Conservation (phyloP, 495 filamentous ascomycete species). For the Podospora anserina region DNA sequence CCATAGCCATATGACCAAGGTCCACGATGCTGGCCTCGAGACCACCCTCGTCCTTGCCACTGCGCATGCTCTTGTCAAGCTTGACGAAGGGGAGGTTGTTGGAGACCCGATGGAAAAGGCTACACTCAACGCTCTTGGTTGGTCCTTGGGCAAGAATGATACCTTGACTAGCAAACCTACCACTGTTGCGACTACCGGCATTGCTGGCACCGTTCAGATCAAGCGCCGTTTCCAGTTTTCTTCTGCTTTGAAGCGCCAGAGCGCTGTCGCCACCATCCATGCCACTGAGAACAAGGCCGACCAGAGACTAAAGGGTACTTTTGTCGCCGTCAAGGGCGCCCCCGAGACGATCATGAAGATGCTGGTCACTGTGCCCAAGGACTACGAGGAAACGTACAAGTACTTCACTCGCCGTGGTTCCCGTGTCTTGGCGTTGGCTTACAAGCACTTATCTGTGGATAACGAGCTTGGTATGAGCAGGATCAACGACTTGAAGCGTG, state of each 20-base stretch:
- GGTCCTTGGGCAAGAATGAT: constrained; percentile 86
- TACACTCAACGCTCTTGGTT: constrained; percentile 82
- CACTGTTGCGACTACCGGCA: constrained; percentile 41
- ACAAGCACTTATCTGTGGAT: constrained; percentile 81
- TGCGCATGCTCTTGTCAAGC: constrained; percentile 89
- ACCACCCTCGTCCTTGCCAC: constrained; percentile 94
- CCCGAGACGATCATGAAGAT: constrained; percentile 94
- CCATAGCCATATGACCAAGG: constrained; percentile 66
- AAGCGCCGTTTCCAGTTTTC: constrained; percentile 98
- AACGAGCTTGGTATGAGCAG: constrained; percentile 73
- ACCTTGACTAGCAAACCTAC: constrained; percentile 60
- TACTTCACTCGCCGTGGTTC: constrained; percentile 94
- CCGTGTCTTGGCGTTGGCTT: constrained; percentile 88
- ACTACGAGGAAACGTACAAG: constrained; percentile 98
- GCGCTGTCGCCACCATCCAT: constrained; percentile 80
- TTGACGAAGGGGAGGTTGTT: constrained; percentile 96
- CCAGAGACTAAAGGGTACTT: constrained; percentile 73
- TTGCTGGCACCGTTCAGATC: constrained; percentile 70
- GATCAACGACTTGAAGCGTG: constrained; percentile 89
- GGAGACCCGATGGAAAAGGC: constrained; percentile 99
- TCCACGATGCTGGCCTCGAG: constrained; percentile 63
- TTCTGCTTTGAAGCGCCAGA: constrained; percentile 91
- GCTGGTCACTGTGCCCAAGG: constrained; percentile 73
- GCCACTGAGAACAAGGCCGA: constrained; percentile 63
- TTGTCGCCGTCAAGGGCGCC: constrained; percentile 93